A percentile compares a stretch with the other conserved stretches of the same genome.
phyloP scores from a whole-genome alignment of 257 asterid species.

The Catharanthus roseus region DNA sequence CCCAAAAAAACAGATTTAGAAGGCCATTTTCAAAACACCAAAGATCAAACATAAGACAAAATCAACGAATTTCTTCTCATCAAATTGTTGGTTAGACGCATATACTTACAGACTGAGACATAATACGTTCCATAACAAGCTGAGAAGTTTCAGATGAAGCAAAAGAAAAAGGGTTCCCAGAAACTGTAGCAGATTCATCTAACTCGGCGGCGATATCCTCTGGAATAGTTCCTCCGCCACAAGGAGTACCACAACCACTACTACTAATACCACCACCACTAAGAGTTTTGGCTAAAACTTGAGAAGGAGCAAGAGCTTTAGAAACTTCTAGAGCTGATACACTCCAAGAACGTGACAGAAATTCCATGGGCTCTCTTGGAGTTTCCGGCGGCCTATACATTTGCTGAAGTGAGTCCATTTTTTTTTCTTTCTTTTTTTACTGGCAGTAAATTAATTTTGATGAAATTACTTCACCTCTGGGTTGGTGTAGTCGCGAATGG shows the following conservation, averaged over 20 bases:
- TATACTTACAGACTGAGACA: conserved; percentile 89
- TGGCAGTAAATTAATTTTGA: no score
- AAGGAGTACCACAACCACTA: conserved; percentile 2
- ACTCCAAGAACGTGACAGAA: conserved; percentile 93
- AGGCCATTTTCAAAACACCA: not conserved
- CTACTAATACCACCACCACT: not conserved
- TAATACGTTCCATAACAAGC: conserved; percentile 90
- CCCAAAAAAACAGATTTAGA: not conserved
- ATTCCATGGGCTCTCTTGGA: conserved; percentile 95
- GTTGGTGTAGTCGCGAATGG: not conserved
- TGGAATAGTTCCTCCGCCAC: conserved; percentile 36
- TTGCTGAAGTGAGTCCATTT: conserved; percentile 61
- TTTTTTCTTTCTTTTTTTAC: not conserved
- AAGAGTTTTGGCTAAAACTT: conserved; percentile 25
- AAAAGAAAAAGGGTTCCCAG: conserved; percentile 85
- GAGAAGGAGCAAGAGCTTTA: conserved; percentile 48
- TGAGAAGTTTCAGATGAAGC: conserved; percentile 81
- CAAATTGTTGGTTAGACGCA: no score
- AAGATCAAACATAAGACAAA: conserved; percentile 20
- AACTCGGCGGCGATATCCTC: conserved; percentile 57
- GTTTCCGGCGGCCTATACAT: conserved; percentile 74
- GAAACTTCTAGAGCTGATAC: conserved; percentile 77
- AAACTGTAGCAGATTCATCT: conserved; percentile 44
- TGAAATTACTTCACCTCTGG: no score
- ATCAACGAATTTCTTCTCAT: not conserved